phyloP scores from a whole-genome alignment of 2,329 filamentous ascomycete genomes.

The Diaporthe longicolla region DNA sequence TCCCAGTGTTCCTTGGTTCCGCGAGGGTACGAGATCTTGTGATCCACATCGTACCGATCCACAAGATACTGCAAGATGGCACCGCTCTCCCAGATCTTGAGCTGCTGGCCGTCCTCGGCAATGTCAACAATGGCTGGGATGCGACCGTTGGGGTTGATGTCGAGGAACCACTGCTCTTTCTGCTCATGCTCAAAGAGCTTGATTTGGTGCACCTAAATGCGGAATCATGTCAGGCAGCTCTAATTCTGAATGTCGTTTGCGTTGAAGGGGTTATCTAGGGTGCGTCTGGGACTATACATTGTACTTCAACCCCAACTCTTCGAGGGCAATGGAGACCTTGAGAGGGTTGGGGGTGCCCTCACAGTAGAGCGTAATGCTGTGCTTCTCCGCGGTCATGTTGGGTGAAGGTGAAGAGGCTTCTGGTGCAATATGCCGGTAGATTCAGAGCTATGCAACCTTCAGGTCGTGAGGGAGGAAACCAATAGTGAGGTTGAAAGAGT shows the following conservation, averaged over 20 bases:
- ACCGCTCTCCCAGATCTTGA: slow-evolving; percentile 81
- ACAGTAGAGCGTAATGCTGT: not conserved
- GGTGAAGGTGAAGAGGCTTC: not conserved
- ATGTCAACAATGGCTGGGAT: slow-evolving; percentile 90
- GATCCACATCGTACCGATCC: slow-evolving; percentile 83
- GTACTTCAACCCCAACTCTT: slow-evolving; percentile 35
- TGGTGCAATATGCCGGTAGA: not conserved
- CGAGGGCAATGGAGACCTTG: slow-evolving; percentile 37
- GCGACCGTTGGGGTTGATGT: slow-evolving; percentile 93
- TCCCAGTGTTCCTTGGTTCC: slow-evolving; percentile 84
- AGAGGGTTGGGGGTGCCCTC: slow-evolving; percentile 36
- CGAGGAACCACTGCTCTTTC: slow-evolving; percentile 83
- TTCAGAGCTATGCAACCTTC: not conserved
- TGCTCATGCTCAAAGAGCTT: slow-evolving; percentile 30
- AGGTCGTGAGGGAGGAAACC: too few relatives aligned
- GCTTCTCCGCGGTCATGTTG: slow-evolving; percentile 2
- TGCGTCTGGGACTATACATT: not conserved
- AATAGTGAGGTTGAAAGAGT: not conserved
- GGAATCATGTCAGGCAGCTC: not conserved
- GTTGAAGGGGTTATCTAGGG: not conserved
- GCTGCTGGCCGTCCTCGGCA: slow-evolving; percentile 65
- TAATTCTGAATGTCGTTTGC: too few relatives aligned
- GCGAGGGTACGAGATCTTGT: slow-evolving; percentile 85
- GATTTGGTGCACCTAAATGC: not conserved
- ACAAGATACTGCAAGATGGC: slow-evolving; percentile 88